Conservation (phyloP, 1,139 yeast species). For the Sugiyamaella paludigena region DNA sequence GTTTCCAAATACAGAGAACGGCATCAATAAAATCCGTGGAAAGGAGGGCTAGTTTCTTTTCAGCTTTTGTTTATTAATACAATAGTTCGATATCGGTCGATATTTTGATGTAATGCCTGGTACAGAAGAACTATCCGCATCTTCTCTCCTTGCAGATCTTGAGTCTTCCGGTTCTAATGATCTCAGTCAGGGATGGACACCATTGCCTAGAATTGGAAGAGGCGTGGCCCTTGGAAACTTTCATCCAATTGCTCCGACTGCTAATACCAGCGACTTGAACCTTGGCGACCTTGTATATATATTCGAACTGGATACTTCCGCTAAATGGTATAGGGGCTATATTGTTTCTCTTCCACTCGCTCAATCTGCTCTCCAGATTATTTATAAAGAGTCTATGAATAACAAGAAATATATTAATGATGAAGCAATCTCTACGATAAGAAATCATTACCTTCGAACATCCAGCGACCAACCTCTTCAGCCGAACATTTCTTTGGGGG, state of each 20-base stretch:
- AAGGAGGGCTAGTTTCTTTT: too few species aligned
- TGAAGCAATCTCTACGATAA: too few species aligned
- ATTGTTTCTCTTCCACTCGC: conserved; percentile 39
- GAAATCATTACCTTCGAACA: too few species aligned
- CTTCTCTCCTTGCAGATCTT: too few species aligned
- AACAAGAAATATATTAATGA: too few species aligned
- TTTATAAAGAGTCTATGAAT: too few species aligned
- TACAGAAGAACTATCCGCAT: too few species aligned
- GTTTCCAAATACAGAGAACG: too few species aligned
- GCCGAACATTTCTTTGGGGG: conserved; percentile 30
- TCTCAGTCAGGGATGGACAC: conserved; percentile 41
- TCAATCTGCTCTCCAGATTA: conserved; percentile 29
- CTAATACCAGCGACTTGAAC: conserved; percentile 41
- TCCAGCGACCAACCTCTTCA: conserved; percentile 18
- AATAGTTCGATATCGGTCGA: too few species aligned
- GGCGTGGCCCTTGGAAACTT: conserved; percentile 32
- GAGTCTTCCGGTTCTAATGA: neutral
- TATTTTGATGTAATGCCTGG: too few species aligned
- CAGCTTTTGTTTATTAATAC: too few species aligned
- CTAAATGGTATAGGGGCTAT: conserved; percentile 81
- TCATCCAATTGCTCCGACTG: conserved; percentile 16
- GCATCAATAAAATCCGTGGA: too few species aligned
- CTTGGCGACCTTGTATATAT: conserved; percentile 81
- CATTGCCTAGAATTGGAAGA: conserved; percentile 35
- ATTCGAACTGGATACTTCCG: conserved; percentile 59